Conservation (phyloP, 192 early-diverging fungal species). For the Chytriomyces sp. region DNA sequence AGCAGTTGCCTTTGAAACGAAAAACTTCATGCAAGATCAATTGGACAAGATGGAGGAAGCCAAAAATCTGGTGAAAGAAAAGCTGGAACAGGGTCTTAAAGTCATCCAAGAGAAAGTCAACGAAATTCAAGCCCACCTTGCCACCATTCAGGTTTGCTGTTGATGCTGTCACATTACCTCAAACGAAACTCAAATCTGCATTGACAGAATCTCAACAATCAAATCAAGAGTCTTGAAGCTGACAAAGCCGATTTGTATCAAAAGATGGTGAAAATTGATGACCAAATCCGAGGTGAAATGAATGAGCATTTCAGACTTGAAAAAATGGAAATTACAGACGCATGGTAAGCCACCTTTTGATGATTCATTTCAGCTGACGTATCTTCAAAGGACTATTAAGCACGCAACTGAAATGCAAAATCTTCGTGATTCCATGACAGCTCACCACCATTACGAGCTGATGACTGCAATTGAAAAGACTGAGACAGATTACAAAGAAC, state of each 20-base stretch:
- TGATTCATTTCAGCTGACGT: neutral
- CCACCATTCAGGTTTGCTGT: constrained; percentile 36
- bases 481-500: constrained; percentile 28
- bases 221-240: constrained; percentile 42
- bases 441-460: constrained; percentile 28
- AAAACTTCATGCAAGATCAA: constrained; percentile 32
- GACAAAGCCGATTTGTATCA: constrained; percentile 59
- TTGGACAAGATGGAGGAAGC: constrained; percentile 44
- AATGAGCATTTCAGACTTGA: constrained; percentile 42
- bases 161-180: constrained; percentile 12
- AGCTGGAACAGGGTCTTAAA: constrained; percentile 25
- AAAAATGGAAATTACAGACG: constrained; percentile 30
- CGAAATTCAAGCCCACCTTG: constrained; percentile 59
- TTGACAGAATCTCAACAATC: constrained; percentile 26
- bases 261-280: constrained; percentile 54
- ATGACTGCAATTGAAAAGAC: constrained; percentile 29
- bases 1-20: constrained; percentile 8
- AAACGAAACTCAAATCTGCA: neutral
- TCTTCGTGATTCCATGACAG: constrained; percentile 17
- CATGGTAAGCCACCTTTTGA: neutral
- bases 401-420: constrained; percentile 31
- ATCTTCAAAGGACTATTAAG: constrained; percentile 13
- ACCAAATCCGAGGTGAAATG: constrained; percentile 50
- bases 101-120: constrained; percentile 47
- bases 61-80: constrained; percentile 31